A percentile compares a stretch with the other conserved stretches of the same genome.
Conservation (phyloP, 1,284 basidiomycete species). For the Fomitiporia mediterranea region DNA sequence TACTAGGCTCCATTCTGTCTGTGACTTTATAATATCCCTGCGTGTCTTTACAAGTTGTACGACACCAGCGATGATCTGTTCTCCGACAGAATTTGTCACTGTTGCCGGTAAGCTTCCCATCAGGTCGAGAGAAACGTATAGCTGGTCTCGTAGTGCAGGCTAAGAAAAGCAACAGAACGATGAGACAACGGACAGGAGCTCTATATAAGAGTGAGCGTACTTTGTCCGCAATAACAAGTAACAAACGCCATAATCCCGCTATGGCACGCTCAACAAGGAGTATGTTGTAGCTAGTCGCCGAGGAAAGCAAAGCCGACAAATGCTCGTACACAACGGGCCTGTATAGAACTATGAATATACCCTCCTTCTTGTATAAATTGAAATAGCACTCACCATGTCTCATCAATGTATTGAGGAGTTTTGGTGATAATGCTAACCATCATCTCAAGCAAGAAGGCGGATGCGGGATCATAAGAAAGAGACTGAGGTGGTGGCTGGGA, state of each 20-base stretch:
- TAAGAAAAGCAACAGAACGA: constrained; percentile 28
- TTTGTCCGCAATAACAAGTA: constrained; percentile 72
- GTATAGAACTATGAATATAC: constrained; percentile 2
- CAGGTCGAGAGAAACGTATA: constrained; percentile 90
- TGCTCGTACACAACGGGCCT: constrained; percentile 95
- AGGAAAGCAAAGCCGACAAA: constrained; percentile 73
- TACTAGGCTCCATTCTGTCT: constrained; percentile 94
- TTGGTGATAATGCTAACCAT: constrained; percentile 86
- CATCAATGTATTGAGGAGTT: constrained; percentile 72
- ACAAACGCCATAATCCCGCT: constrained; percentile 81
- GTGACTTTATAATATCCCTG: constrained; percentile 72
- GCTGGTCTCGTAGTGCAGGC: constrained; percentile 81
- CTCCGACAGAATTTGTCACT: constrained; percentile 81
- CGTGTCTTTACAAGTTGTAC: constrained; percentile 75
- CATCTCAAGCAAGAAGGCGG: constrained; percentile 90
- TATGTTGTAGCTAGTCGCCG: constrained; percentile 79
- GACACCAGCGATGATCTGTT: constrained; percentile 87
- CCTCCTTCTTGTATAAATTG: neutral
- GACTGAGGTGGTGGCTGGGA: constrained; percentile 36
- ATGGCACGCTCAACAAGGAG: constrained; percentile 95
- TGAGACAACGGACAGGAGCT: too few relatives aligned
- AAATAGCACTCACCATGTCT: constrained; percentile 66
- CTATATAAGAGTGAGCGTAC: constrained; percentile 39
- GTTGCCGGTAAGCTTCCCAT: constrained; percentile 74
- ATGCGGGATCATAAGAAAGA: constrained; percentile 90